Evolutionary conservation across 1,139 yeast genomes (phyloP), one percentile per base, ranked within the genome.

Genomic region (Arxiozyma slooffiae): DNA sequence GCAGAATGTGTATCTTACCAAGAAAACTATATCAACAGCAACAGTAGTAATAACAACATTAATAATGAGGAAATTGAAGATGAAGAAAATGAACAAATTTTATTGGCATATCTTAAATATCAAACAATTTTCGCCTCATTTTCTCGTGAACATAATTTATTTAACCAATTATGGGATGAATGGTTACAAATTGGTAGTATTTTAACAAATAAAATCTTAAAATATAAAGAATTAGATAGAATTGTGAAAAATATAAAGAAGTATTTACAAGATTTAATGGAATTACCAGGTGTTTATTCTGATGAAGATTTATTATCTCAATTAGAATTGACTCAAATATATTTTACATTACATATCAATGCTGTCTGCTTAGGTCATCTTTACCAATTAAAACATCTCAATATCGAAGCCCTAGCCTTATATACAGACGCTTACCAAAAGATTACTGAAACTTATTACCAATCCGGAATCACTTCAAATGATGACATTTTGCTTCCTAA

Each of bases 201-300:
- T 1, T 73, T 57, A 77, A 73, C 51, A 71, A 75, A 57, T 16
- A 75, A 81, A 47, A 63, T 76, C 8, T 68, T 71, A 36, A 63
- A 62, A 50, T 63, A 53, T 44, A 62, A 60, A 44, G 67, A 64
- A 49, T 52, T 63, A 22, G 64, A 64, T 38, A 63, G 66, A 52
- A 59, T 64, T 38, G 60, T 59, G 18, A 60, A 58, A 18, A 64
- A 61, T 47, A 44, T 64, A 22, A 50, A 53, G 14, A 57, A 58
- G 36, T 61, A 58, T 38, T 67, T 82, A 30, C 69, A 69, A 7
- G 83, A 84, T 57, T 68, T 88, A 47, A 73, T 77, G 61, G 95
- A 87, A 54, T 74, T 90, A 50, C 96, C 97, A 0, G 97, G 97
- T 73, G 95, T 90, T 22, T 81, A 84, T 62, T 85, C 86, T 52